Base-by-base conservation (phyloP, 257 asterid species). In the Datura wrightii region DNA sequence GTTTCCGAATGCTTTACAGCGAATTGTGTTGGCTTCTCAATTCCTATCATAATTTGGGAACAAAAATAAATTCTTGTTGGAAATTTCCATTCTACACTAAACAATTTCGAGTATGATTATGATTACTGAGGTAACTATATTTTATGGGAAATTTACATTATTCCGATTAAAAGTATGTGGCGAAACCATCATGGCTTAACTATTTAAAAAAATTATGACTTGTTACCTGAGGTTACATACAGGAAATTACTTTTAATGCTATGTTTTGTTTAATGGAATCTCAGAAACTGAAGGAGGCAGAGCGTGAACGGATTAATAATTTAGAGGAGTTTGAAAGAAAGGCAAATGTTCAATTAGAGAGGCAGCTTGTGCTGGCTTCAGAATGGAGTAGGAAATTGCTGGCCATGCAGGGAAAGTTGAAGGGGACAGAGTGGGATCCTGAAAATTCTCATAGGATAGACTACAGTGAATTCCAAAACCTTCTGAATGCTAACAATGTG, bases 351-450 rank as follows among this genome's bases (percentile, higher is more conserved):
- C 99, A 96, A 87, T 86, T 96, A 84, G 98, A 96, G 88, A 94
- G 99, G 92, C 98, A 96, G 91, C 98, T 96, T 70, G 90, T 94
- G 84, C 88, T 96, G 97, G 96, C 99, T 69, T 94, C 98, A 42
- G 99, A 96, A 72, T 96, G 99, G 99, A 96, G 98, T 93, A 92
- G 97, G 88, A 65, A 88, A 74, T 93, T 96, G 88, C 91, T 96
- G 89, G 89, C 95, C 62, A 83, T 90, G 94, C 92, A 92, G 82
- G 98, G 98, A 79, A 96, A 94, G 86, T 79, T 96, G 88, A 95
- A 92, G 90, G 99, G 99, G 83, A 94, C 99, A 0, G 95, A 96
- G 83, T 96, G 98, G 97, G 98, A 94, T 72, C 99, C 99, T 34
- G 97, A 85, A 87, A 89, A 83, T 87, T 94, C 99, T 84, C 96